These are phyloP conservation scores for Elsinoe perseae DNA, from an alignment of 2,329 filamentous ascomycete species.

Conservation along the genomic window DNA sequence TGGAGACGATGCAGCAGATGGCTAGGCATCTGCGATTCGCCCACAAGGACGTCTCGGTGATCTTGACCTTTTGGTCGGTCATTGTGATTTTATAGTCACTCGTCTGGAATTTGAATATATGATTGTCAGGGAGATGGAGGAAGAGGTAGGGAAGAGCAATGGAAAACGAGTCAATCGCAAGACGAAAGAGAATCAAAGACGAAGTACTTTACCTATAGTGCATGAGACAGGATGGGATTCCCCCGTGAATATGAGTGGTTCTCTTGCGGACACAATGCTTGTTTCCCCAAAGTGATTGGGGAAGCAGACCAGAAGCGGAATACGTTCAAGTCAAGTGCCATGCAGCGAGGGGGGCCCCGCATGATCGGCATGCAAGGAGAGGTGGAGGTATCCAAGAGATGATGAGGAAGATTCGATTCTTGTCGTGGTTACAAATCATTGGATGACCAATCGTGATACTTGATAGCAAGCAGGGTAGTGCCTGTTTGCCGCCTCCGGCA, in stretches of 20 bases:
- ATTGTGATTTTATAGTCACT: neutral
- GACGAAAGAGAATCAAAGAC: no score
- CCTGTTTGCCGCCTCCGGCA: no score
- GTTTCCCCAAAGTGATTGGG: neutral
- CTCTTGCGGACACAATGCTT: neutral
- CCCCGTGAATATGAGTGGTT: neutral
- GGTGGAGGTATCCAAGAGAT: neutral
- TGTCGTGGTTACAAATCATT: no score
- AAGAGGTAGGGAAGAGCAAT: neutral
- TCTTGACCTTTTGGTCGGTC: conserved; percentile 1
- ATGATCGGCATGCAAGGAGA: neutral
- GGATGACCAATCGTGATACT: no score
- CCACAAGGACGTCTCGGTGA: conserved; percentile 22
- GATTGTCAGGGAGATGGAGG: neutral
- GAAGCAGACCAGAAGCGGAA: neutral
- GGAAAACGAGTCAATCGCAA: neutral
- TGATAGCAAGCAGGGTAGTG: no score
- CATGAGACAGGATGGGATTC: neutral
- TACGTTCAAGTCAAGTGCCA: neutral
- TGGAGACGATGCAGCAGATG: conserved; percentile 41
- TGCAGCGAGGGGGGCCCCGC: neutral
- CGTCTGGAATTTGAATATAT: neutral
- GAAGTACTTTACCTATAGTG: neutral
- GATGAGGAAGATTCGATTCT: neutral
- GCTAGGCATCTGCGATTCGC: conserved; percentile 41